Evolutionary conservation across 2,329 filamentous ascomycete genomes (phyloP), one percentile per base, ranked within the genome.

Genomic region (Tolypocladium ophioglossoides): DNA sequence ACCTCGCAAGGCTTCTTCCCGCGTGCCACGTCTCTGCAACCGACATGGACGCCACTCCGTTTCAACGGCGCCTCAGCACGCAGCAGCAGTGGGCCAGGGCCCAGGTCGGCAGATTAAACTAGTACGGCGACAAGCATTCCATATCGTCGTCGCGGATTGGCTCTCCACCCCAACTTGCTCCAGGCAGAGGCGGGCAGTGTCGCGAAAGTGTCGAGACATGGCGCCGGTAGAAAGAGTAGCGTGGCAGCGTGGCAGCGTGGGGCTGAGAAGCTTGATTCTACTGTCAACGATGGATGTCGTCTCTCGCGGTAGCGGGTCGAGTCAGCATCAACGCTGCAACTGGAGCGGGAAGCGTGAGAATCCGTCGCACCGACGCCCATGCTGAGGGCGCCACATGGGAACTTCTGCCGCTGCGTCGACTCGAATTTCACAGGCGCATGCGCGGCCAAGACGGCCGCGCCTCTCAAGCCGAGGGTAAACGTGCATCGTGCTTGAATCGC

Each of bases 21-120:
- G 20, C n/a, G 22, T 48, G 27, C 46, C 47, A 50, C 32, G 46
- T 48, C 40, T 48, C 20, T 37, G 46, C 37, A 53, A 55, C 62
- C 63, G 55, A 58, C 66, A 61, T 38, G 59, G 63, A 56, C 58
- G 59, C 59, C 60, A 58, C 58, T 50, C 48, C 55, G 61, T 63
- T 62, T 62, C 61, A 59, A 59, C 53, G 51, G 47, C 57, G 50
- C 51, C 52, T 52, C 52, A 48, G 50, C 35, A 39, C 27, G 34
- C 50, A 52, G 27, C 44, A 47, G 32, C 5, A 20, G n/a, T 40
- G 56, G 56, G 56, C n/a, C n/a, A n/a, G n/a, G n/a, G n/a, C n/a
- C 55, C 57, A 51, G 38, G 54, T 41, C 57, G 41, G 55, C 54
- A 51, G 48, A 50, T 56, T 50, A 53, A 52, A 40, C 39, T n/a